Percentiles rank a stretch among this genome's conserved stretches.
Conservation (phyloP, 2,329 filamentous ascomycete species). For the Fusarium bulbicola region DNA sequence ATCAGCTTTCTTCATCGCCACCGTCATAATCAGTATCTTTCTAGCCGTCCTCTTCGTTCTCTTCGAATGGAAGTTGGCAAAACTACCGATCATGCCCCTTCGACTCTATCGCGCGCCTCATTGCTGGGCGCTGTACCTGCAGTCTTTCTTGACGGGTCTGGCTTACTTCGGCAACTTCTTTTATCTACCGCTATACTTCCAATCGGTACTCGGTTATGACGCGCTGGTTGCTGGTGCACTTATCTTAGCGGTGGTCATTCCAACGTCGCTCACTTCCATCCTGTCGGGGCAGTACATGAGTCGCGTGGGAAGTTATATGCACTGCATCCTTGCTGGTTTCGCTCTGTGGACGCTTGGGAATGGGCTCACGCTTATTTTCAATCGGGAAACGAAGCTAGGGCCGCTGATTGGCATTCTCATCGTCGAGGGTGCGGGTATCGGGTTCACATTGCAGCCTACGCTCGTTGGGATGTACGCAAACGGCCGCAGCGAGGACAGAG, state of each 20-base stretch:
- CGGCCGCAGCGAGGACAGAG: neutral
- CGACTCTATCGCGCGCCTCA: neutral
- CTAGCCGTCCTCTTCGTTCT: neutral
- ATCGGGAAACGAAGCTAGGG: neutral
- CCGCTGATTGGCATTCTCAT: neutral
- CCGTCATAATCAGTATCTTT: neutral
- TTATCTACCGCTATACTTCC: neutral
- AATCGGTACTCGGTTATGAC: neutral
- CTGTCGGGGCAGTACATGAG: conserved; percentile 10
- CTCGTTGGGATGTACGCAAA: neutral
- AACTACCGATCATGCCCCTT: neutral
- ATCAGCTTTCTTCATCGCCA: neutral
- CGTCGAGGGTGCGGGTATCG: neutral
- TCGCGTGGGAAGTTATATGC: neutral
- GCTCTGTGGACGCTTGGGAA: conserved; percentile 2
- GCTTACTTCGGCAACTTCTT: neutral
- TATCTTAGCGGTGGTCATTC: neutral
- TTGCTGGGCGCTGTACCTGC: neutral
- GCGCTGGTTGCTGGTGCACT: neutral
- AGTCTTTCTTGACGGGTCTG: neutral
- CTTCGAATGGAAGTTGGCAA: neutral
- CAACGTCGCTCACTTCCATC: neutral
- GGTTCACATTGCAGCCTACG: neutral
- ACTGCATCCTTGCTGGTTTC: neutral
- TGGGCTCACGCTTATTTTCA: neutral